Base-by-base conservation (phyloP, 2,329 filamentous ascomycete genomes). In the Ceratocystis lukuohia region DNA sequence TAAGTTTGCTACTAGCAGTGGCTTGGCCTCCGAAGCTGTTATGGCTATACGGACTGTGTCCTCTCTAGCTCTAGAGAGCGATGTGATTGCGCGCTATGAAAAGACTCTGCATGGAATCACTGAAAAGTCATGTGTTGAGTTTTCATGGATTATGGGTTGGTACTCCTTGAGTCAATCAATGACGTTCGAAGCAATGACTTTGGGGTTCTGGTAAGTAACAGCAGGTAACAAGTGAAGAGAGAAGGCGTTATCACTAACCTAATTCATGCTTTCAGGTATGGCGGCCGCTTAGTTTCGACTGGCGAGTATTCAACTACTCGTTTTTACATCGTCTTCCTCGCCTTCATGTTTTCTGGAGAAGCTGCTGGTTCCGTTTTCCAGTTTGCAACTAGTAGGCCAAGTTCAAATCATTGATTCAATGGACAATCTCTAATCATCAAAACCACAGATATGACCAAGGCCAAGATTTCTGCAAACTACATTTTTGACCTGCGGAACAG, bases 271-370 rank as follows among this genome's bases (percentile, higher is more conserved):
- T 50, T 7, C n/a, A 74, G 73, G 72, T 77, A 78, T 48, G 76
- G 77, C 1, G 75, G 76, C 0, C 73, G 71, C 25, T 73, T 78
- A 3, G 71, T 79, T 5, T 76, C 76, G 0, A 74, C 71, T 0
- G 75, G 77, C n/a, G 80, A 83, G 69, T 82, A 82, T 69, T 73
- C 73, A 1, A 72, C 75, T 0, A 71, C 74, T 2, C 75, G 80
- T 59, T 82, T 82, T 71, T 82, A 82, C 70, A 74, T 78, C 45
- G 76, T 80, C 41, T 82, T 82, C 70, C 77, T 80, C 66, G 78
- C 79, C 22, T 74, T 81, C 17, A 73, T 82, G 25, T 81, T 77
- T 68, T 76, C 77, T 0, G 76, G 75, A 3, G 74, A 80, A 74
- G 74, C 76, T 4, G 74, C 77, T 2, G 75, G 76, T 2, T 69